Evolutionary conservation across 2,329 filamentous ascomycete genomes (phyloP).

Genomic region (Clarireedia hainanense): DNA sequence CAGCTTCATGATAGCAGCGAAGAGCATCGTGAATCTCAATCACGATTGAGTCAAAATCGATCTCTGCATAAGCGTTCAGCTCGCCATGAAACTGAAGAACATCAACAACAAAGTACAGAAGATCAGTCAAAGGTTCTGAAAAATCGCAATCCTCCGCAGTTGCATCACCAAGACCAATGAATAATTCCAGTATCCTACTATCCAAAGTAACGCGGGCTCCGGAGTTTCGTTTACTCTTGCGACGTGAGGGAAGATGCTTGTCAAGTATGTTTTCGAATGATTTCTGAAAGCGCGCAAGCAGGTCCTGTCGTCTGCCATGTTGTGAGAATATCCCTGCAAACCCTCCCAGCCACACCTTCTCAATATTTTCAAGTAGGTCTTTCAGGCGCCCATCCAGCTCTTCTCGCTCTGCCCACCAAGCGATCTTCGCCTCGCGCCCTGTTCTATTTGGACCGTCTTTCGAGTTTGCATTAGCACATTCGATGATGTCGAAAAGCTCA

Average conservation of each 20-base stretch:
- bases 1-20: slow-evolving; percentile 60
- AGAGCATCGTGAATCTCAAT: slow-evolving; percentile 83
- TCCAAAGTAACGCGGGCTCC: slow-evolving; percentile 43
- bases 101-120: slow-evolving; percentile 94
- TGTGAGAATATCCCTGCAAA: slow-evolving; percentile 93
- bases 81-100: slow-evolving; percentile 96
- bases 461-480: slow-evolving; percentile 73
- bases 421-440: slow-evolving; percentile 64
- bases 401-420: slow-evolving; percentile 87
- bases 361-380: slow-evolving; percentile 74
- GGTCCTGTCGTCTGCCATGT: slow-evolving; percentile 50
- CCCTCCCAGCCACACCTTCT: slow-evolving; percentile 89
- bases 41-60: slow-evolving; percentile 89
- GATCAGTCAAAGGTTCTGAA: slow-evolving; percentile 82
- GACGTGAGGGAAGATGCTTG: slow-evolving; percentile 77
- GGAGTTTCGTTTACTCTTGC: slow-evolving; percentile 49
- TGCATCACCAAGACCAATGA: slow-evolving; percentile 75
- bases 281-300: slow-evolving; percentile 68
- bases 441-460: slow-evolving; percentile 66
- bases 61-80: slow-evolving; percentile 92
- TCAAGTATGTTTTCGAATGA: slow-evolving; percentile 73
- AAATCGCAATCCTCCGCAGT: slow-evolving; percentile 61
- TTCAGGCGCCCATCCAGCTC: slow-evolving; percentile 69
- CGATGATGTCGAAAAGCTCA: slow-evolving; percentile 78
- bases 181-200: slow-evolving; percentile 71